Conservation (phyloP, 352 stramenopile species). For the Vaucheria bursata region DNA sequence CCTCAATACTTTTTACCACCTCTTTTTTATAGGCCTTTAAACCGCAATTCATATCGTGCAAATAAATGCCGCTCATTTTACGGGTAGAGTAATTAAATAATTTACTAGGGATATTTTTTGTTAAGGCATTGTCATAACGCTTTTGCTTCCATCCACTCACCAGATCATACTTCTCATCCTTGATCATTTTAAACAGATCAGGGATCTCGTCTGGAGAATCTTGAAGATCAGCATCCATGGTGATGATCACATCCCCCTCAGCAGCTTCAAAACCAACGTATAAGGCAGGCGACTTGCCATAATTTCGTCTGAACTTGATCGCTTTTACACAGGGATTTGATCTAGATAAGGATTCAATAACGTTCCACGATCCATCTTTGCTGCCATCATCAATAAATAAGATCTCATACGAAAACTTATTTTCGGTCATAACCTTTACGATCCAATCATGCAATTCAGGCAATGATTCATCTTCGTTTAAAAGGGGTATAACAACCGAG, state of each 20-base stretch:
- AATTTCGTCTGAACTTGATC: background rate
- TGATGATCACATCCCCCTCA: background rate
- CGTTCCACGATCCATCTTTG: background rate
- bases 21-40: background rate
- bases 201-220: background rate
- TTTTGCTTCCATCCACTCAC: background rate
- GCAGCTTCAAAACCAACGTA: background rate
- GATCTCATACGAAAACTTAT: background rate
- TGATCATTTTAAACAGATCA: background rate
- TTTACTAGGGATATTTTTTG: background rate
- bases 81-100: background rate
- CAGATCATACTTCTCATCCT: background rate
- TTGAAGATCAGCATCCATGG: background rate
- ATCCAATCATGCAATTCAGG: background rate
- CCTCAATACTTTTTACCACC: background rate
- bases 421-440: background rate
- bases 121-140: background rate
- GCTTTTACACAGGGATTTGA: background rate
- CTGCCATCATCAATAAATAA: background rate
- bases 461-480: constrained; percentile 4
- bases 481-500: background rate
- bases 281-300: background rate
- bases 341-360: background rate
- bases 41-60: background rate
- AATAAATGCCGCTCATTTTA: constrained; percentile 1